These are phyloP conservation scores for Colletotrichum gloeosporioides DNA, from an alignment of 2,329 filamentous ascomycete species.

Conservation along the genomic window DNA sequence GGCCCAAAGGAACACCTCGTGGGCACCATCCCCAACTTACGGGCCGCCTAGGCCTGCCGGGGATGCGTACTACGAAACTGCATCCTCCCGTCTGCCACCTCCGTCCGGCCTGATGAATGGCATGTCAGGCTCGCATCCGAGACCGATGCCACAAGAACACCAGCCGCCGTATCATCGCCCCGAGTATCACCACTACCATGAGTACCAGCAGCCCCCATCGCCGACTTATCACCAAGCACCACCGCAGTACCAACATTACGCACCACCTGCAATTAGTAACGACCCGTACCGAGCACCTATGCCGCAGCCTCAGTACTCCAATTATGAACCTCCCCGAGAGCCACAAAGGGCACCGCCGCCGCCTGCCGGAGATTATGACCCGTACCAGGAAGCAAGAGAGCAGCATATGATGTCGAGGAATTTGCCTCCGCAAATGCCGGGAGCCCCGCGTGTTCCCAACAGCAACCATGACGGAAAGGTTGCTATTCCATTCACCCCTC, in stretches of 20 bases:
- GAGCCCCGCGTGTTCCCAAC: slow-evolving; percentile 7
- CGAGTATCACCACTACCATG: slow-evolving; percentile 26
- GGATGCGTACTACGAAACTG: slow-evolving; percentile 26
- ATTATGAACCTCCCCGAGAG: neutral
- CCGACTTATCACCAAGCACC: slow-evolving; percentile 25
- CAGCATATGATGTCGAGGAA: slow-evolving; percentile 9
- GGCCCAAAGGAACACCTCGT: slow-evolving; percentile 37
- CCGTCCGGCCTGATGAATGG: slow-evolving; percentile 28
- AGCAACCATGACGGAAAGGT: slow-evolving; percentile 21
- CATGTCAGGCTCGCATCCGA: slow-evolving; percentile 19
- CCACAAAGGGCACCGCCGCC: neutral
- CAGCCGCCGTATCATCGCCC: slow-evolving; percentile 14
- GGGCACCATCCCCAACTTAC: slow-evolving; percentile 30
- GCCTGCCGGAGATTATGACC: neutral
- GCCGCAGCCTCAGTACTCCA: neutral
- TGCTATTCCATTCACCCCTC: slow-evolving; percentile 17
- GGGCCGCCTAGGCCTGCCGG: slow-evolving; percentile 29
- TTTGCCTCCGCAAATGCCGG: neutral
- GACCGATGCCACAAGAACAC: neutral
- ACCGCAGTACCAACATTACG: slow-evolving; percentile 20
- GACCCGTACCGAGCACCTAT: slow-evolving; percentile 10
- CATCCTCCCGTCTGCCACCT: slow-evolving; percentile 30
- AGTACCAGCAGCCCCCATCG: slow-evolving; percentile 26
- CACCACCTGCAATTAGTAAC: neutral
- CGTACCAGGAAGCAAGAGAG: slow-evolving; percentile 8